These are phyloP conservation scores for Aspergillus transmontanensis DNA, from an alignment of 2,329 filamentous ascomycete genomes.

Conservation along the genomic window DNA sequence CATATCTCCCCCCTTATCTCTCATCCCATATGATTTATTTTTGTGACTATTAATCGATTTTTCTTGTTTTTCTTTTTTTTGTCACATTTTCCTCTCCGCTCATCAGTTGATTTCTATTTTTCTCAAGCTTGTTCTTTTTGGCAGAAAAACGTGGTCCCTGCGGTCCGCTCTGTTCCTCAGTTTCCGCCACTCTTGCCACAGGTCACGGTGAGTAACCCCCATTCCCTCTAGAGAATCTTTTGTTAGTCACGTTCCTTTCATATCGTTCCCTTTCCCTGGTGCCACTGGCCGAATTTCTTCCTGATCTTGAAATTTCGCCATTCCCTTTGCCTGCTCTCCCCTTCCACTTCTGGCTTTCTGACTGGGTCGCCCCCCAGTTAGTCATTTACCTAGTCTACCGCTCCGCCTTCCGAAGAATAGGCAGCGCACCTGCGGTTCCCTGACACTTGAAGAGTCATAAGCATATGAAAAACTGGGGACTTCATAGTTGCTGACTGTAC, in stretches of 20 bases:
- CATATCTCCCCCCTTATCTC: neutral
- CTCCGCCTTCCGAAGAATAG: constrained; percentile 18
- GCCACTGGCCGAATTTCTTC: neutral
- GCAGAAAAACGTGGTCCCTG: constrained; percentile 23
- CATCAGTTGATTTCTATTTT: neutral
- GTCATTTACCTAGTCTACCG: constrained; percentile 14
- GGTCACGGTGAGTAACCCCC: constrained; percentile 4
- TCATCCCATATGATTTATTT: neutral
- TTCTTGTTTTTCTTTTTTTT: neutral
- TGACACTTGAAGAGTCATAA: constrained; percentile 8
- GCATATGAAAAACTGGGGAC: neutral
- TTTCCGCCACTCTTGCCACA: constrained; percentile 25
- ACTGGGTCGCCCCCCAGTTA: constrained; percentile 15
- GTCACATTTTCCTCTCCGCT: constrained; percentile 4
- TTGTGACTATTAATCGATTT: neutral
- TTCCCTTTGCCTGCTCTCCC: neutral
- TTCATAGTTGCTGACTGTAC: constrained; percentile 9
- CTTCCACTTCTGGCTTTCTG: constrained; percentile 10
- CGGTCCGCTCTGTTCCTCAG: constrained; percentile 16
- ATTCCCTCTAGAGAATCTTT: neutral
- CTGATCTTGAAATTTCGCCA: constrained; percentile 6
- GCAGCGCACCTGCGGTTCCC: constrained; percentile 21
- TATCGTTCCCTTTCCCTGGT: neutral
- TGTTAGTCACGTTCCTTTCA: neutral
- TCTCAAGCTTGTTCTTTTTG: neutral